Evolutionary conservation across 441 rosid genomes (phyloP), one percentile per base, ranked within the genome.

Genomic region (Mallotus repandus): DNA sequence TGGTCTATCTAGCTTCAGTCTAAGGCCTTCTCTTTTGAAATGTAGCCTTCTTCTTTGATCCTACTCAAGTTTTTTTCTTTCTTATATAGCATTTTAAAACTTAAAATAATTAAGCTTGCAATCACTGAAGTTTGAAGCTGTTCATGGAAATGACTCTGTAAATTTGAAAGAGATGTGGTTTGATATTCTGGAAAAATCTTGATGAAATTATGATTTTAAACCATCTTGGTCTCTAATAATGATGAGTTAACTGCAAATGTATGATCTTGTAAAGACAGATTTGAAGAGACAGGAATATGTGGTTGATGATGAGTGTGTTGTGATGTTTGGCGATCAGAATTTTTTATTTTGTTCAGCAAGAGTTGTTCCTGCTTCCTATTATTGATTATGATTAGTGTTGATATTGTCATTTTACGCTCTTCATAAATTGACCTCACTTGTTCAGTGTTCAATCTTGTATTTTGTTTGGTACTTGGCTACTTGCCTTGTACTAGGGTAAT

Each of bases 391-490:
- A 45, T 43, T 64, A 43, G 16, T 32, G 35, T 50, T 7, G 10
- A 3, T 29, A 35, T 16, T 54, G 60, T 29, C 57, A 25, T 48
- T 56, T 63, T 63, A 21, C 35, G 11, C n/a, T 59, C 49, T 29
- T 74, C 58, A 9, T 5, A 41, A 77, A 56, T 43, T 72, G 68
- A 65, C 69, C 35, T 63, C 53, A 38, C 16, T 56, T 1, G 32
- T 12, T 67, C 62, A 38, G 46, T 29, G 16, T 61, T 43, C 61
- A 71, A 12, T 58, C 21, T 59, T 57, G 48, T 54, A 25, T 16
- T 77, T 13, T 65, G 21, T 12, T 69, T 6, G 19, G 32, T 38
- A 9, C 25, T 68, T 49, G 4, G 4, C 15, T 64, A 43, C 22
- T 1, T 74, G 75, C 18, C 7, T 13, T 70, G 61, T 55, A 18